A percentile compares a stretch with the other conserved stretches of the same genome.
Conservation (phyloP, 495 filamentous ascomycete species). For the Penicillium odoratum region DNA sequence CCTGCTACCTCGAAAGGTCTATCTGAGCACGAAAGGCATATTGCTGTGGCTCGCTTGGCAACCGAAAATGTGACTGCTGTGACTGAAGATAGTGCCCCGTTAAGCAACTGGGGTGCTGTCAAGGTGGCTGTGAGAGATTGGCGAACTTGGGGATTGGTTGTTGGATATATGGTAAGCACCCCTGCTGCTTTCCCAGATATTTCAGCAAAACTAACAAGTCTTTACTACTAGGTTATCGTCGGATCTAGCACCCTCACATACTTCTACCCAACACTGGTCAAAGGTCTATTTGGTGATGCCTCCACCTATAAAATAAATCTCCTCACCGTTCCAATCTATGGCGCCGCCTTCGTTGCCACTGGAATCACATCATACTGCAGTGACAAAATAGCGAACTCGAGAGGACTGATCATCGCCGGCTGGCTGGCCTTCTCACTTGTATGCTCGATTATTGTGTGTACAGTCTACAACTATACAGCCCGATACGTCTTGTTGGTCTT, state of each 20-base stretch:
- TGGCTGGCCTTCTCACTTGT: constrained; percentile 42
- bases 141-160: constrained; percentile 30
- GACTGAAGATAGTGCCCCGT: constrained; percentile 17
- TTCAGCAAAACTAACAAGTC: not conserved
- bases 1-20: constrained; percentile 28
- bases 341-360: constrained; percentile 42
- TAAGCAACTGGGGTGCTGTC: constrained; percentile 19
- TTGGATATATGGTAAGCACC: constrained; percentile 32
- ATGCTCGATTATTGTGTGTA: constrained; percentile 43
- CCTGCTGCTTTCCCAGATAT: not conserved
- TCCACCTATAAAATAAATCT: constrained; percentile 39
- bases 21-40: constrained; percentile 20
- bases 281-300: constrained; percentile 44
- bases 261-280: constrained; percentile 54
- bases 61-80: constrained; percentile 20
- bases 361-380: constrained; percentile 32
- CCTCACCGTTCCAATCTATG: constrained; percentile 42
- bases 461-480: constrained; percentile 44
- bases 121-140: constrained; percentile 15
- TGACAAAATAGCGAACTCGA: constrained; percentile 32
- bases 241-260: constrained; percentile 49
- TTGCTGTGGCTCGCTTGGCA: constrained; percentile 26
- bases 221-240: constrained; percentile 25
- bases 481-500: constrained; percentile 55
- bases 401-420: constrained; percentile 31